These are phyloP conservation scores for Hypoxylon perforatum DNA, from an alignment of 495 filamentous ascomycete genomes.

Conservation along the genomic window DNA sequence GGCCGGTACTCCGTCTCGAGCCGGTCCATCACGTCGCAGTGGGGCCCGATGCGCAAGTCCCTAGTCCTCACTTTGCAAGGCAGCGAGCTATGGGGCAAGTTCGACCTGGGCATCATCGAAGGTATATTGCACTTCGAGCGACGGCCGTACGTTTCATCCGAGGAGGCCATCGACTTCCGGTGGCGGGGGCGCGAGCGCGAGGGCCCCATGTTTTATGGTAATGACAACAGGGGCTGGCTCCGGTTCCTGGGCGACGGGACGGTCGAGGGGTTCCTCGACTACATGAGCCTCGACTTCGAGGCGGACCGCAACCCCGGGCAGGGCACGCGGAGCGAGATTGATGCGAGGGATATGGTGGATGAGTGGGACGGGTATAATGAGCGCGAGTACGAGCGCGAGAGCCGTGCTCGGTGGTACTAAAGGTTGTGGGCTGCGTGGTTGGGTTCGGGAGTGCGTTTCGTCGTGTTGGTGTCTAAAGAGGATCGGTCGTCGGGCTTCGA, in stretches of 20 bases:
- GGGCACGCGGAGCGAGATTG: constrained; percentile 48
- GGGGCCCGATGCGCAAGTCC: constrained; percentile 16
- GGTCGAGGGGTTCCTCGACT: constrained; percentile 42
- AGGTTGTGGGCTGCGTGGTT: neutral
- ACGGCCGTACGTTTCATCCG: constrained; percentile 46
- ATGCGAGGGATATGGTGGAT: constrained; percentile 34
- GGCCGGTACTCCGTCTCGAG: constrained; percentile 55
- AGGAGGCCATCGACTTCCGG: constrained; percentile 23
- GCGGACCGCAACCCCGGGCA: constrained; percentile 33
- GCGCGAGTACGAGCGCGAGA: constrained; percentile 28
- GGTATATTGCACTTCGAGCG: constrained; percentile 43
- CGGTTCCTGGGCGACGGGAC: constrained; percentile 46
- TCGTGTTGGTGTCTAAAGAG: too few species aligned
- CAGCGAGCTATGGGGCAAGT: constrained; percentile 46
- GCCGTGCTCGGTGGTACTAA: constrained; percentile 23
- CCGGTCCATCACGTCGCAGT: constrained; percentile 21
- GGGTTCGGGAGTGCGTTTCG: too few species aligned
- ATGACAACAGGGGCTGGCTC: constrained; percentile 35
- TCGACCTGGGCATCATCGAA: constrained; percentile 45
- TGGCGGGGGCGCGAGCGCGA: constrained; percentile 48
- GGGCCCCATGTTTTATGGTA: constrained; percentile 24
- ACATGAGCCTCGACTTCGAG: constrained; percentile 33
- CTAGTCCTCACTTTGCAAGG: constrained; percentile 50
- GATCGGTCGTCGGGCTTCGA: too few species aligned
- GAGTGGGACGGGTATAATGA: constrained; percentile 40